phyloP scores from a whole-genome alignment of 495 filamentous ascomycete species.

The Penicillium desertorum region DNA sequence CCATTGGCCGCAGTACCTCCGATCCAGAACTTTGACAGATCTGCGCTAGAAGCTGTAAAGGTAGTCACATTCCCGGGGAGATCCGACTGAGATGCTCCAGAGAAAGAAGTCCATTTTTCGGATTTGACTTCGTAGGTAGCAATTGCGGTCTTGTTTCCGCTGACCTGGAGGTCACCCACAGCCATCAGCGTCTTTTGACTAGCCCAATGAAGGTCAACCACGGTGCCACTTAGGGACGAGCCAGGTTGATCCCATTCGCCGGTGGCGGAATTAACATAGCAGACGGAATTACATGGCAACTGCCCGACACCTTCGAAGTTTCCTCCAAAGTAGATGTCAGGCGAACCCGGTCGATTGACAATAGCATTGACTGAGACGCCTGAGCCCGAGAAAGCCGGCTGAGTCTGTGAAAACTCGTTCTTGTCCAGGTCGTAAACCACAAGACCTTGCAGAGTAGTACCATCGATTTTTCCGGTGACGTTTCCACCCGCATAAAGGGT shows the following conservation, averaged over 20 bases:
- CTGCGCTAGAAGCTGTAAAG: constrained; percentile 66
- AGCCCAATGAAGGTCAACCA: constrained; percentile 73
- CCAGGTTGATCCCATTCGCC: constrained; percentile 80
- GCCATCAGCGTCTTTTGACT: constrained; percentile 66
- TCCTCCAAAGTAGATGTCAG: constrained; percentile 82
- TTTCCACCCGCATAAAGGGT: constrained; percentile 80
- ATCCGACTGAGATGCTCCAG: constrained; percentile 54
- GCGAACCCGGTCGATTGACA: constrained; percentile 60
- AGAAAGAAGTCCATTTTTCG: constrained; percentile 62
- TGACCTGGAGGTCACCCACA: constrained; percentile 71
- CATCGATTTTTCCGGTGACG: constrained; percentile 66
- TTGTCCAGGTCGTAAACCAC: constrained; percentile 72
- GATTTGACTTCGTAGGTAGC: constrained; percentile 69
- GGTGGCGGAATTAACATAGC: constrained; percentile 64
- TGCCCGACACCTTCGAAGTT: constrained; percentile 79
- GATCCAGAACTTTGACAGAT: constrained; percentile 73
- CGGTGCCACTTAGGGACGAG: constrained; percentile 63
- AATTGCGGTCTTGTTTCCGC: constrained; percentile 61
- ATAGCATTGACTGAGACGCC: constrained; percentile 75
- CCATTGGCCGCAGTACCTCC: constrained; percentile 66
- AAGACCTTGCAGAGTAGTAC: constrained; percentile 67
- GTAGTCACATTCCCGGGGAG: constrained; percentile 80
- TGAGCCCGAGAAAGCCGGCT: constrained; percentile 69
- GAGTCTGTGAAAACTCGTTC: constrained; percentile 55
- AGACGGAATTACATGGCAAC: constrained; percentile 76